Evolutionary conservation across 352 stramenopile species (phyloP).

Genomic region (Saprolegnia diclina): DNA sequence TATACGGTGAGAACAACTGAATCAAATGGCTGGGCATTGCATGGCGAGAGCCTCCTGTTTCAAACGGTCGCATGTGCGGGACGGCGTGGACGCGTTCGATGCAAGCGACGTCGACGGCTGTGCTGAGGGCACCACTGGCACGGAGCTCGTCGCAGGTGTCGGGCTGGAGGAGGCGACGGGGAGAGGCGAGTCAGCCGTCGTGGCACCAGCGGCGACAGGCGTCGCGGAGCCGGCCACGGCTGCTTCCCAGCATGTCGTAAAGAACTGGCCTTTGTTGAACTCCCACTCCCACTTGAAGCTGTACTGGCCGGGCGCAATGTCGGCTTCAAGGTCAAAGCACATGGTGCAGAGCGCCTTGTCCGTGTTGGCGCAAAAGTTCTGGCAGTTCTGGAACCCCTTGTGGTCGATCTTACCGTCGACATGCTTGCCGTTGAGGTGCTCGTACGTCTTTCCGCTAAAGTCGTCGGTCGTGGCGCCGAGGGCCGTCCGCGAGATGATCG

Average conservation of each 20-base stretch:
- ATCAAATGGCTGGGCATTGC: no score
- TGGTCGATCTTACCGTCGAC: constrained; percentile 31
- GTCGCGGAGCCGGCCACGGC: neutral
- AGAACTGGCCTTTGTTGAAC: neutral
- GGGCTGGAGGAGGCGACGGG: no score
- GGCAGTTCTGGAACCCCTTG: constrained; percentile 39
- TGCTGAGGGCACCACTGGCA: no score
- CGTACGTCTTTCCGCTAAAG: constrained; percentile 27
- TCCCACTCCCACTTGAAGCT: constrained; percentile 11
- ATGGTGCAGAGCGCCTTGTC: constrained; percentile 37
- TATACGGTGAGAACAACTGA: no score
- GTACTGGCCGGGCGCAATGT: constrained; percentile 25
- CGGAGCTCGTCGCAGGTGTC: no score
- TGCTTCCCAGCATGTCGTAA: constrained; percentile 1
- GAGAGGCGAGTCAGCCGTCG: no score
- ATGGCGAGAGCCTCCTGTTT: no score
- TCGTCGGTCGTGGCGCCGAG: constrained; percentile 26
- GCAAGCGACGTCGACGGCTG: no score
- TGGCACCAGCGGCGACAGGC: no score
- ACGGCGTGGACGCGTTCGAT: no score
- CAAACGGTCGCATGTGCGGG: no score
- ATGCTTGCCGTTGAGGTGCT: constrained; percentile 32
- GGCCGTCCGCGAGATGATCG: constrained; percentile 30
- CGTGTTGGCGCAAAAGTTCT: constrained; percentile 35
- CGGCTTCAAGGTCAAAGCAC: constrained; percentile 37